A percentile compares a stretch with the other conserved stretches of the same genome.
These are phyloP conservation scores for Malassezia nana DNA, from an alignment of 1,284 basidiomycete species.

Conservation along the genomic window DNA sequence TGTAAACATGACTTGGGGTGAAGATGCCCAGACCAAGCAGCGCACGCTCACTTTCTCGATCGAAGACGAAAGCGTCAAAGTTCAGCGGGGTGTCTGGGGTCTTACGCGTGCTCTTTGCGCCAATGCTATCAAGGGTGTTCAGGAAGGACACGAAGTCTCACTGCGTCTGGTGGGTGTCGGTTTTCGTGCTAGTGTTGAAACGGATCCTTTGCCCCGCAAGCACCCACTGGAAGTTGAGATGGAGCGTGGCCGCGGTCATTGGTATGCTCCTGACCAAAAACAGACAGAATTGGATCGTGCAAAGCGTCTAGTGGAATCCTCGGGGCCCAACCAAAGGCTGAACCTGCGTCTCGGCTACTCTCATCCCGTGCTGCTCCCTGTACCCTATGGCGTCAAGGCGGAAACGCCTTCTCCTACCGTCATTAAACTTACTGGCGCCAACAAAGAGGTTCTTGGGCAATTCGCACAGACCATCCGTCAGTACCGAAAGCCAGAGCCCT, in stretches of 20 bases:
- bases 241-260: slow-evolving; percentile 19
- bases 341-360: slow-evolving; percentile 63
- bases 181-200: slow-evolving; percentile 77
- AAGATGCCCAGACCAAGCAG: slow-evolving; percentile 1
- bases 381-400: slow-evolving; percentile 53
- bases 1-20: slow-evolving; percentile 19
- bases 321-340: slow-evolving; percentile 26
- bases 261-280: slow-evolving; percentile 25
- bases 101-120: slow-evolving; percentile 75
- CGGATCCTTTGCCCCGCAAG: slow-evolving; percentile 55
- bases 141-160: slow-evolving; percentile 70
- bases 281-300: slow-evolving; percentile 23
- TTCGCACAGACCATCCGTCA: slow-evolving; percentile 77
- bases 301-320: slow-evolving; percentile 13
- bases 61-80: slow-evolving; percentile 61
- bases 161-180: slow-evolving; percentile 89
- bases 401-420: slow-evolving; percentile 51
- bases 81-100: slow-evolving; percentile 84
- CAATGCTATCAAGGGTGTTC: slow-evolving; percentile 83
- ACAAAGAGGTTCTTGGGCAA: slow-evolving; percentile 61
- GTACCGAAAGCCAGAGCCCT: slow-evolving; percentile 85
- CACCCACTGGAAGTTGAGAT: slow-evolving; percentile 30
- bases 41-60: slow-evolving; percentile 54
- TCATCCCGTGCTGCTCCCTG: slow-evolving; percentile 70
- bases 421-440: slow-evolving; percentile 53